Percentiles rank a stretch among this genome's conserved stretches.
Conservation (phyloP, 768 basidiomycete species). For the Lentinula boryana region DNA sequence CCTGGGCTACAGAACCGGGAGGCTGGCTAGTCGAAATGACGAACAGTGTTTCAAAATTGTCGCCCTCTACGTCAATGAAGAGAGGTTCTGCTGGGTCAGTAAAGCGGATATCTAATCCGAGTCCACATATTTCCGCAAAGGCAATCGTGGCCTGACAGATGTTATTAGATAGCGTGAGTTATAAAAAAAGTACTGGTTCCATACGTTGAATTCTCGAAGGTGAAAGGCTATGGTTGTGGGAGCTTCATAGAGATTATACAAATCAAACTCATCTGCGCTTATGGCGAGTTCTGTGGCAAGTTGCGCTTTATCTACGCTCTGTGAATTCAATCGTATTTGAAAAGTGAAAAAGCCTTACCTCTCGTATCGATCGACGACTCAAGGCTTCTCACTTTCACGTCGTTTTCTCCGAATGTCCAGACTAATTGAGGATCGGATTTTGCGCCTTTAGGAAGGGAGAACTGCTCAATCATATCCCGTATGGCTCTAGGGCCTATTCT, state of each 20-base stretch:
- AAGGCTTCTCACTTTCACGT: constrained; percentile 64
- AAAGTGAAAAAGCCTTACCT: constrained; percentile 31
- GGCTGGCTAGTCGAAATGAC: constrained; percentile 74
- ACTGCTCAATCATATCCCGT: constrained; percentile 78
- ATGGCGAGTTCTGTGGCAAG: constrained; percentile 73
- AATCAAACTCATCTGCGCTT: constrained; percentile 75
- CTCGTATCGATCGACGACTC: constrained; percentile 61
- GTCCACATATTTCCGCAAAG: constrained; percentile 67
- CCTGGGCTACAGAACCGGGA: constrained; percentile 28
- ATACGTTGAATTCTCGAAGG: constrained; percentile 77
- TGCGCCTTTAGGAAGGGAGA: constrained; percentile 53
- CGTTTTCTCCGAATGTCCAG: constrained; percentile 69
- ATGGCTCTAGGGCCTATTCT: constrained; percentile 69
- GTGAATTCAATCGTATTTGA: not conserved
- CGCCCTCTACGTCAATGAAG: constrained; percentile 72
- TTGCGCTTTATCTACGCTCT: constrained; percentile 46
- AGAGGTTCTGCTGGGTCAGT: constrained; percentile 69
- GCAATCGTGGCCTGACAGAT: constrained; percentile 65
- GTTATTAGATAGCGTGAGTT: not conserved
- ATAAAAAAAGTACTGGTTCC: constrained; percentile 13
- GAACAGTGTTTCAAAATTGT: constrained; percentile 60
- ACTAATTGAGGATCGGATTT: constrained; percentile 75
- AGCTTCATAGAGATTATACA: constrained; percentile 57
- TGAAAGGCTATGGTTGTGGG: constrained; percentile 75
- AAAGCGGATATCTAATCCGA: constrained; percentile 66